Percentiles rank a stretch among this genome's conserved stretches.
phyloP scores from a whole-genome alignment of 257 asterid genomes.

The Rhazya stricta region DNA sequence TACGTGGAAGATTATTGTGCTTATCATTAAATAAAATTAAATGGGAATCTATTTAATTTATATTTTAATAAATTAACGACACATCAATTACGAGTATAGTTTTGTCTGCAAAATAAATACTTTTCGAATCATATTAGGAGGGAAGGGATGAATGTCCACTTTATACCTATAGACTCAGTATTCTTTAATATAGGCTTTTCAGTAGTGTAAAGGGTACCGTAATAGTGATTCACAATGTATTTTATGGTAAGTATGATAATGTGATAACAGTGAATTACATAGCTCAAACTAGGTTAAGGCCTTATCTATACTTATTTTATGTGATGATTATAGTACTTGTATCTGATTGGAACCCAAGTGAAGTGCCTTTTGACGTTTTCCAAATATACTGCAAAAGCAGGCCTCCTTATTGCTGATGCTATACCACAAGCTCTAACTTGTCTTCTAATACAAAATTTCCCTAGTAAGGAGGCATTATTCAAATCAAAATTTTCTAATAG shows the following conservation, averaged over 20 bases:
- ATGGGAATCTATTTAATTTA: too few species aligned
- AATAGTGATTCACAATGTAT: constrained; percentile 3
- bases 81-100: neutral
- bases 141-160: neutral
- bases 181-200: constrained; percentile 11
- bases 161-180: constrained; percentile 7
- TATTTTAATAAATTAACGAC: too few species aligned
- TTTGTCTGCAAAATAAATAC: neutral
- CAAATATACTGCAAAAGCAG: neutral
- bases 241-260: constrained; percentile 1
- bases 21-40: too few species aligned
- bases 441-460: neutral
- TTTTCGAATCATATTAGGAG: neutral
- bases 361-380: constrained; percentile 3
- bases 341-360: neutral
- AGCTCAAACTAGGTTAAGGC: neutral
- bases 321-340: neutral
- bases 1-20: too few species aligned
- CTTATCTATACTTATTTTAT: neutral
- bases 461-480: too few species aligned
- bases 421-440: neutral
- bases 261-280: neutral
- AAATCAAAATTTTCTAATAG: too few species aligned
- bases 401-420: constrained; percentile 6
- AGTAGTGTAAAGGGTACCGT: too few species aligned